Evolutionary conservation across 306 rosid species (phyloP), one percentile per base, ranked within the genome.

Genomic region (Medicago lupulina): DNA sequence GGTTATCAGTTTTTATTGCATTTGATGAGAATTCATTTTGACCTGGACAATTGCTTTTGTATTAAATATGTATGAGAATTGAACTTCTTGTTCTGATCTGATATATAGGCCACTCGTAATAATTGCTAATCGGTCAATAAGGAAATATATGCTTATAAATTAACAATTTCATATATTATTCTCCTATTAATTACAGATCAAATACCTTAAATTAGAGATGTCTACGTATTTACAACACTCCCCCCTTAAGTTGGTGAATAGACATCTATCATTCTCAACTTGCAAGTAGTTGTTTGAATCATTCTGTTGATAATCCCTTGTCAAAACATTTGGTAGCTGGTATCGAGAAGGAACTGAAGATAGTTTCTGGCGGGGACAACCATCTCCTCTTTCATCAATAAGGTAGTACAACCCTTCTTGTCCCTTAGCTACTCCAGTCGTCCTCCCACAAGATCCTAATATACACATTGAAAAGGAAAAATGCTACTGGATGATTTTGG

Each of bases 21-120:
- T 40, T 60, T 73, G 10, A 61, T 51, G 19, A 66, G 50, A 19
- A 53, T 53, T 77, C 59, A 21, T 55, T 61, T 79, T 63, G 5
- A 51, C 38, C 18, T 68, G 19, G 70, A 21, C 69, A 25, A 44
- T 74, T 19, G 21, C 9, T 25, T 64, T 64, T 71, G 53, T 61
- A 73, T 57, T 25, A 21, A 60, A 53, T 53, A 53, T 31, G 60
- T 51, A 51, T 51, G 58, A 51, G 58, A 51, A 17, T 51, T 51
- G 11, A 51, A 51, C 9, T n/a, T 51, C 19, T 16, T 1, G 23
- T 16, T 51, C 58, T 51, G 21, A 16, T 51, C 3, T 51, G 23
- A 51, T 51, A 51, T 51, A 51, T 51, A 51, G 58, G 8, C 21
- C n/a, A 51, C 21, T 51, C 3, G 21, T 16, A n/a, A 7, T 51